Evolutionary conservation across 805 yeast species (phyloP).

Genomic region (Yarrowia divulgata): DNA sequence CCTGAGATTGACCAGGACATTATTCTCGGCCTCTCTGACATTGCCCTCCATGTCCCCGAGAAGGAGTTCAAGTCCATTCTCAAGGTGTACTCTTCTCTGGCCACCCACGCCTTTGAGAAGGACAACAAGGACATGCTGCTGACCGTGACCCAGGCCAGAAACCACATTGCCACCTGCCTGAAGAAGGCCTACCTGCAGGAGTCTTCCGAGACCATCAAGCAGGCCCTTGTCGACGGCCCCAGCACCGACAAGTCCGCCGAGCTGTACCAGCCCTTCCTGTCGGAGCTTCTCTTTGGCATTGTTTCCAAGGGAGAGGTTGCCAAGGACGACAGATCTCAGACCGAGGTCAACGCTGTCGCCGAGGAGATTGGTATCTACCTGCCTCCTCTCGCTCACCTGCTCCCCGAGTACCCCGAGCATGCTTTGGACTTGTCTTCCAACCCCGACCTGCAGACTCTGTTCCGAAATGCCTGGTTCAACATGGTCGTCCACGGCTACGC

Average conservation of each 20-base stretch:
- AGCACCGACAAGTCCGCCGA: slow-evolving; percentile 49
- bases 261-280: slow-evolving; percentile 63
- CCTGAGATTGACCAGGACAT: slow-evolving; percentile 64
- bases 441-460: slow-evolving; percentile 61
- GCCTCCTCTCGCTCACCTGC: slow-evolving; percentile 74
- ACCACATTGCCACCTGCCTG: slow-evolving; percentile 50
- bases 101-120: slow-evolving; percentile 54
- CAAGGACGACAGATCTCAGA: slow-evolving; percentile 70
- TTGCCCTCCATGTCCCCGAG: slow-evolving; percentile 67
- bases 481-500: slow-evolving; percentile 87
- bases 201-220: slow-evolving; percentile 30
- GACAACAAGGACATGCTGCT: slow-evolving; percentile 51
- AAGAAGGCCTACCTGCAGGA: slow-evolving; percentile 59
- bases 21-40: slow-evolving; percentile 65
- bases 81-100: slow-evolving; percentile 54
- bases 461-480: slow-evolving; percentile 94
- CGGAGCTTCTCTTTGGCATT: slow-evolving; percentile 70
- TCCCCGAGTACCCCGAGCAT: slow-evolving; percentile 63
- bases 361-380: slow-evolving; percentile 69
- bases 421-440: slow-evolving; percentile 56
- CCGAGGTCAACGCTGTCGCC: slow-evolving; percentile 57
- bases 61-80: slow-evolving; percentile 72
- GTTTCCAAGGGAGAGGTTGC: slow-evolving; percentile 82
- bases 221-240: slow-evolving; percentile 42
- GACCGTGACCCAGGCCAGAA: slow-evolving; percentile 41